Base-by-base conservation (phyloP, 2,329 filamentous ascomycete species). In the Microdochium trichocladiopsis region DNA sequence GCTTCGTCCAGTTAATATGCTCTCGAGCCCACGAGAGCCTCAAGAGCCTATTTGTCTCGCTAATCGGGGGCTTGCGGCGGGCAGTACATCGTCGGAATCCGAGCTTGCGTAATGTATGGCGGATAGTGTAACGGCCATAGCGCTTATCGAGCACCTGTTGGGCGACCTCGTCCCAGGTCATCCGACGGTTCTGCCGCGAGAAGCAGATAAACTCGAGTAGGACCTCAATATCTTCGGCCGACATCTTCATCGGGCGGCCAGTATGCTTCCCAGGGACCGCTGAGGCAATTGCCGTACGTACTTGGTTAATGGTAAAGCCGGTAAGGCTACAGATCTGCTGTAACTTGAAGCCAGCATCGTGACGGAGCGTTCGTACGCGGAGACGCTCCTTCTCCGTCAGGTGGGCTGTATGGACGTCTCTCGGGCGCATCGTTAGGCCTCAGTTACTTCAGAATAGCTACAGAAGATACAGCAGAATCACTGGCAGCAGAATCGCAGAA, bases 61-160 rank as follows among this genome's bases (percentile, higher is more conserved):
- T 50, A 21, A 57, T 55, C 4, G 48, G 50, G 22, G 52, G 51
- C 37, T 56, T 57, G n/a, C n/a, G n/a, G 36, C 36, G 36, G 2
- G 47, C 37, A 4, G 47, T 28, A 25, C 51, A 48, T 10, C 52
- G 49, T 28, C 33, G 36, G 22, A 50, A 55, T 18, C 51, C 49
- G 49, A 22, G n/a, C n/a, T 41, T 43, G 22, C 31, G 25, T n/a
- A 55, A 49, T 16, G 53, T 36, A n/a, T 37, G 51, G 12, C 47
- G 48, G 37, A 55, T 51, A 4, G 51, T 36, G 37, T 45, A 55
- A 18, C 49, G 5, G n/a, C 36, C 36, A 16, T 41, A 41, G 6
- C 10, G 10, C 8, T 41, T 41, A 18, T 41, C 36, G n/a, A 41
- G n/a, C 6, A 18, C 10, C n/a, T 41, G 10, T 16, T 41, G n/a